Evolutionary conservation across 208 protist genomes (phyloP), one percentile per base, ranked within the genome.

Genomic region (Vickermania ingenoplastis): DNA sequence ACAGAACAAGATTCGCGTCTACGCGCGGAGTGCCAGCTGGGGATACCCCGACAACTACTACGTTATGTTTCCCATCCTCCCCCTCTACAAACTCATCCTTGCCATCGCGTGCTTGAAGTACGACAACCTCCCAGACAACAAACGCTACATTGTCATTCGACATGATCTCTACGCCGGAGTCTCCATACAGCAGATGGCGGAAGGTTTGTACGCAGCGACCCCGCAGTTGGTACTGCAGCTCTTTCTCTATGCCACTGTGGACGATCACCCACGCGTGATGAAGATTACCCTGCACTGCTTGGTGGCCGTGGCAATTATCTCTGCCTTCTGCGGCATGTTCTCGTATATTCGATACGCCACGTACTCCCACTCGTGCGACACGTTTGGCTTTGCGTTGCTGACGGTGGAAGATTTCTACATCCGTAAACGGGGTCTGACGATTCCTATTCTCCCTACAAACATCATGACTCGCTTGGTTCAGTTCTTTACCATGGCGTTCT

Each of bases 81-180:
- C 87, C 0, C 30, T 87, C 29, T 91, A 85, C 69, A 73, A 91
- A 61, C 53, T 88, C n/a, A 63, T 72, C 51, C 74, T 94, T 5
- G 72, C 86, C 57, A 73, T 79, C 51, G 75, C 69, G 21, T 63
- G 69, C 3, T 60, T 91, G 41, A 75, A 83, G 11, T 91, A 94
- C 72, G 73, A 81, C 55, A 51, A 82, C 14, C 53, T 61, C 0
- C 41, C 51, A 0, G 69, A 87, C 26, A 78, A 75, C 50, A 56
- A 54, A 41, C 69, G 67, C 26, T 91, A 84, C 67, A 85, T 91
- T 61, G 71, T 91, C 41, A 91, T 94, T 61, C 75, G 83, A 23
- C 81, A 83, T 69, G 86, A 94, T 53, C 69, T 94, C n/a, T 75
- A 76, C 55, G 89, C 87, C 62, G 76, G 75, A 4, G 71, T 86